Evolutionary conservation across 148 eudicot genomes (phyloP), one percentile per base, ranked within the genome.

Genomic region (Silene conica): DNA sequence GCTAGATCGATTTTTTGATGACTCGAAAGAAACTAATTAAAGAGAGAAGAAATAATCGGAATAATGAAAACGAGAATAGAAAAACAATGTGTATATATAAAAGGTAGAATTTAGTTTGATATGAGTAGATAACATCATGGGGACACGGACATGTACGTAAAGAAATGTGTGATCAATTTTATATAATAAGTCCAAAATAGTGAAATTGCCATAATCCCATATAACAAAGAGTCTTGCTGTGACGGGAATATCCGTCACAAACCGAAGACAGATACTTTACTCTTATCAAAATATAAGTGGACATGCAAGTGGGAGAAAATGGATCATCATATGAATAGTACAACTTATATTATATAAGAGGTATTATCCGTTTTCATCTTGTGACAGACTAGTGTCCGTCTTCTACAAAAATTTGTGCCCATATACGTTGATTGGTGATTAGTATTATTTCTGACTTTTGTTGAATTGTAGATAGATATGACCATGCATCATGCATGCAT

Each of bases 381-480:
- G n/a, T n/a, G n/a, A n/a, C n/a, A n/a, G n/a, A n/a, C n/a, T n/a
- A n/a, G n/a, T n/a, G n/a, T n/a, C n/a, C n/a, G n/a, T n/a, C n/a
- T n/a, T n/a, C n/a, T n/a, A n/a, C n/a, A n/a, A n/a, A n/a, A n/a
- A n/a, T n/a, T n/a, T n/a, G n/a, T n/a, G n/a, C n/a, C n/a, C 2
- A 26, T 2, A 26, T 26, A 26, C 58, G 58, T 69, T 69, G 72
- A 69, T 69, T 69, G 72, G 8, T 6, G 72, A 69, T 22, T 69
- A 69, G 2, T 69, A 50, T n/a, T 69, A 50, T n/a, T 69, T 74
- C 61, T 64, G 70, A 50, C 70, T 60, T 63, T 52, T 63, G 50
- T n/a, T n/a, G 77, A 64, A 63, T 74, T 50, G 77, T 23, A 64
- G 77, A 21, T 64, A 26, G 28, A 26, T 2, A 26, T 2, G 28